A percentile compares a stretch with the other conserved stretches of the same genome.
Conservation (phyloP, 164 flowering plant species). For the Kingdonia uniflora region DNA sequence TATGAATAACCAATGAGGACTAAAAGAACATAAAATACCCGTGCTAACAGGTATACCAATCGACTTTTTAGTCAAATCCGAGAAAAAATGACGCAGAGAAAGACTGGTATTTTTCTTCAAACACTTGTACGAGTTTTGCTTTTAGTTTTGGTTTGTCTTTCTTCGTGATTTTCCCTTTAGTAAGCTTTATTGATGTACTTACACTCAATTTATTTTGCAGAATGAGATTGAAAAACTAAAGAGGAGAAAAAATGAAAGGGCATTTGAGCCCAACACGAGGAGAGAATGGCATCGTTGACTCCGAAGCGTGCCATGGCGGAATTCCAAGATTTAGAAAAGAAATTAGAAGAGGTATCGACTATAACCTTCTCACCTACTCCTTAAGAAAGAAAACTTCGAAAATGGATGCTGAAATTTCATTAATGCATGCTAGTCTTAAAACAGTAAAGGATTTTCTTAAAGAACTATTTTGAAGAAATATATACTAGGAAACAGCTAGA, state of each 20-base stretch:
- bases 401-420: background rate
- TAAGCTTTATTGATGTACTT: background rate
- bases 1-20: no score
- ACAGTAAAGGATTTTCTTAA: no score
- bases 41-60: no score
- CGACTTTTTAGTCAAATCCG: no score
- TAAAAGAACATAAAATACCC: no score
- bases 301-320: constrained; percentile 97
- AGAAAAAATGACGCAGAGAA: no score
- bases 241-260: constrained; percentile 60
- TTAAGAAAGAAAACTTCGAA: background rate
- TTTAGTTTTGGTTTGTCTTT: no score
- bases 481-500: no score
- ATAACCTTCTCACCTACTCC: background rate
- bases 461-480: no score
- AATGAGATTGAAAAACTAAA: constrained; percentile 19
- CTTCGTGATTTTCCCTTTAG: no score
- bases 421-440: background rate
- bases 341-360: constrained; percentile 30
- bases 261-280: constrained; percentile 90
- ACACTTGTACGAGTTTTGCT: no score
- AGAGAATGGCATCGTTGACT: constrained; percentile 87
- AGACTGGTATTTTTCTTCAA: no score
- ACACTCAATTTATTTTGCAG: constrained; percentile 23
- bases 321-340: constrained; percentile 17